Percentiles rank a stretch among this genome's conserved stretches.
Conservation (phyloP, 2,329 filamentous ascomycete genomes). For the Paramyrothecium sp. region DNA sequence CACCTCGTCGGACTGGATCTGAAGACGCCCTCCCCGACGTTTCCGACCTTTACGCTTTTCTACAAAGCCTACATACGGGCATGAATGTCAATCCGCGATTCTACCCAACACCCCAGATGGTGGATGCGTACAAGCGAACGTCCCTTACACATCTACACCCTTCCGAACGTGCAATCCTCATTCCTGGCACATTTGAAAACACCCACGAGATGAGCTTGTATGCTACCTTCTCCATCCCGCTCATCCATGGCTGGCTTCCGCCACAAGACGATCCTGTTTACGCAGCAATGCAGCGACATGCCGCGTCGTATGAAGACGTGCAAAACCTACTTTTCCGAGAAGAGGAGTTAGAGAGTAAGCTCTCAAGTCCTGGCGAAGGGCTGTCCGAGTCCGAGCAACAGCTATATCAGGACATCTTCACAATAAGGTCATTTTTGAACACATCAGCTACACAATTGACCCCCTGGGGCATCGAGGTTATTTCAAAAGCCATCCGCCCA, state of each 20-base stretch:
- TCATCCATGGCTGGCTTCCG: slow-evolving; percentile 93
- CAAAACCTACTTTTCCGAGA: slow-evolving; percentile 87
- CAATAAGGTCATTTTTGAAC: slow-evolving; percentile 80
- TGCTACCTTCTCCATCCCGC: slow-evolving; percentile 79
- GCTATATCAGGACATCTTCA: slow-evolving; percentile 77
- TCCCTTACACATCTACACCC: slow-evolving; percentile 53
- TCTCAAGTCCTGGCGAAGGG: slow-evolving; percentile 44
- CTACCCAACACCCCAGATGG: slow-evolving; percentile 54
- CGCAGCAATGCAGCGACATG: slow-evolving; percentile 69
- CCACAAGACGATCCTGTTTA: slow-evolving; percentile 64
- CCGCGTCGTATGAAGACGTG: slow-evolving; percentile 85
- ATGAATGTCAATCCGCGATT: slow-evolving; percentile 98
- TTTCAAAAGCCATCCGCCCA: slow-evolving; percentile 67
- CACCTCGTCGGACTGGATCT: slow-evolving; percentile 62
- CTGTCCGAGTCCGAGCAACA: slow-evolving; percentile 73
- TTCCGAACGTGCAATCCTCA: slow-evolving; percentile 43
- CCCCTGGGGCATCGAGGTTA: slow-evolving; percentile 71
- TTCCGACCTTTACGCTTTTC: slow-evolving; percentile 80
- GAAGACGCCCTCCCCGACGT: slow-evolving; percentile 77
- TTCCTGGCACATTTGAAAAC: slow-evolving; percentile 77
- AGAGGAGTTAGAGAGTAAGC: slow-evolving; percentile 81
- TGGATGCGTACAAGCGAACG: slow-evolving; percentile 47
- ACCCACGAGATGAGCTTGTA: slow-evolving; percentile 91
- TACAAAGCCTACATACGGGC: slow-evolving; percentile 86
- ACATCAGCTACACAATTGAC: slow-evolving; percentile 86